Base-by-base conservation (phyloP, 257 asterid genomes). In the Penstemon barbatus region DNA sequence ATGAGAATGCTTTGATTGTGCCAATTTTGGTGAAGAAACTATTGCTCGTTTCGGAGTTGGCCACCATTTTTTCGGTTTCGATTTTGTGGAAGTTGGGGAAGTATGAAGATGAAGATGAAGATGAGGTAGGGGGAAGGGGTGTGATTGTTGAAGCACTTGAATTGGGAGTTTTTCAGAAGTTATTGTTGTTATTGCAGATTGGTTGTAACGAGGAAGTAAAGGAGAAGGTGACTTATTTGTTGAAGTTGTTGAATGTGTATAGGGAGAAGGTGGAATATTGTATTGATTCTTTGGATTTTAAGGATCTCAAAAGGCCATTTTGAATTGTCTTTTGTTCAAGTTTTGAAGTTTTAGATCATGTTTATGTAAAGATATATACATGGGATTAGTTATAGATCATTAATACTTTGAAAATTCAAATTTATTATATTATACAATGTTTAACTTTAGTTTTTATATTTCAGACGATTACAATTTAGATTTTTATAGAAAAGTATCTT, bases 21-120 rank as follows among this genome's bases (percentile, higher is more conserved):
- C 88, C 93, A 19, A 56, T 82, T 41, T 5, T 86, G 69, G 85
- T 84, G 66, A 86, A 84, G 88, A 86, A 86, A 68, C 8, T 86
- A 15, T 53, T 82, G 54, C 63, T 85, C 0, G 78, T 86, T 65
- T 86, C 93, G 13, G 81, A 78, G 15, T 40, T 79, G 79, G 84
- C 86, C 1, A 80, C 85, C 0, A 81, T 77, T 57, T 74, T 86
- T 78, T 73, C 84, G 38, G 81, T 82, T 61, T 86, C 90, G 10
- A 75, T 84, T 57, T 46, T 86, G 12, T 75, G 64, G 79, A 84
- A 75, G 71, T 43, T 84, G 6, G 65, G 70, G 7, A 66, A 69
- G 74, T 39, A 73, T 10, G 64, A 72, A 4, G 37, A 6, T 12
- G 64, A 72, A 4, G 37, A 6, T 12, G 71, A 25, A 12, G 38